Evolutionary conservation across 768 basidiomycete species (phyloP).

Genomic region (Flagelloscypha sp.): DNA sequence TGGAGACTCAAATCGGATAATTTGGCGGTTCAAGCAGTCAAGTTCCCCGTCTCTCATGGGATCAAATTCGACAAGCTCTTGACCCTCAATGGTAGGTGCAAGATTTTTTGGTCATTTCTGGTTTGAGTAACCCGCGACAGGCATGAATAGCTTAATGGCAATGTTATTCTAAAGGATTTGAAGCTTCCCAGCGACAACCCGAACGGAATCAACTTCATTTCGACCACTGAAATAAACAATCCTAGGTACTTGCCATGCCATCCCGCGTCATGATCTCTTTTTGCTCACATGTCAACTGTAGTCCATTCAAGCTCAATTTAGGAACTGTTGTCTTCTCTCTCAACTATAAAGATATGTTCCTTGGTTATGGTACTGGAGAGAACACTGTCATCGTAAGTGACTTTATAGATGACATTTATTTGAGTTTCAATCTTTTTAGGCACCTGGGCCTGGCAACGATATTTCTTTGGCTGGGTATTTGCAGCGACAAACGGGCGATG

Average conservation of each 20-base stretch:
- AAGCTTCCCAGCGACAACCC: slow-evolving; percentile 61
- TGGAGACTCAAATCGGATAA: slow-evolving; percentile 55
- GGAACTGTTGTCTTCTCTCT: slow-evolving; percentile 61
- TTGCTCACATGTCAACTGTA: slow-evolving; percentile 16
- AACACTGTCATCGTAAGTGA: slow-evolving; percentile 43
- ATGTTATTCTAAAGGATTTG: slow-evolving; percentile 48
- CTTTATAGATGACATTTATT: slow-evolving; percentile 3
- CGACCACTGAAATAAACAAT: slow-evolving; percentile 48
- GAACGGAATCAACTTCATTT: slow-evolving; percentile 54
- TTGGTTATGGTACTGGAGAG: slow-evolving; percentile 48
- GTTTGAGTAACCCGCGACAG: slow-evolving; percentile 19
- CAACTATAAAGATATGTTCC: slow-evolving; percentile 43
- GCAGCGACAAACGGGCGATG: slow-evolving; percentile 38
- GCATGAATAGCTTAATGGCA: slow-evolving; percentile 55
- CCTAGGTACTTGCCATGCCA: slow-evolving; percentile 33
- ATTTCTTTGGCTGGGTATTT: slow-evolving; percentile 53
- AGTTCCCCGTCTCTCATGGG: slow-evolving; percentile 59
- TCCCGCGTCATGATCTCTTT: neutral
- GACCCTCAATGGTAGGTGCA: slow-evolving; percentile 40
- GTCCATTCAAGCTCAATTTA: slow-evolving; percentile 61
- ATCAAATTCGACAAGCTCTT: slow-evolving; percentile 57
- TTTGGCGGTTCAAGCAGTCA: slow-evolving; percentile 54
- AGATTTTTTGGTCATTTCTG: neutral
- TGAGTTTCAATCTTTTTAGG: slow-evolving; percentile 20
- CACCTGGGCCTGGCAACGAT: slow-evolving; percentile 45